Percentiles rank a stretch among this genome's conserved stretches.
Evolutionary conservation across 805 yeast genomes (phyloP).

Genomic region (Naumovozyma castellii): DNA sequence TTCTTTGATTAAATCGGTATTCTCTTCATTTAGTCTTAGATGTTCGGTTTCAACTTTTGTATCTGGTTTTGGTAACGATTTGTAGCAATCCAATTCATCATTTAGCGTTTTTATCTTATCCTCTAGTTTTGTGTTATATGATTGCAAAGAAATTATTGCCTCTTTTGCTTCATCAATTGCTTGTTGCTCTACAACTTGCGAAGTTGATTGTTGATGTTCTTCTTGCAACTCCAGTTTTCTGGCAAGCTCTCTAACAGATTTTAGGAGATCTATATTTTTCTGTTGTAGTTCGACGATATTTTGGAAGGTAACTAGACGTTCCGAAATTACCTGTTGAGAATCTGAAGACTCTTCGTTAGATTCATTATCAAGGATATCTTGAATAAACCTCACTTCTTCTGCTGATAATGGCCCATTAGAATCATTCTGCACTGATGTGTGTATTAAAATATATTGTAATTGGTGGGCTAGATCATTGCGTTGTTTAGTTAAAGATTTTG

Average conservation of each 20-base stretch:
- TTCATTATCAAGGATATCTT: constrained; percentile 34
- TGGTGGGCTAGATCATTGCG: constrained; percentile 70
- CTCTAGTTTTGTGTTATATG: constrained; percentile 44
- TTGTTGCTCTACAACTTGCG: constrained; percentile 31
- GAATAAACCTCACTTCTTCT: constrained; percentile 53
- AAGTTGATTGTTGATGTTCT: constrained; percentile 10
- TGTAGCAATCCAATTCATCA: constrained; percentile 63
- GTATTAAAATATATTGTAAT: constrained; percentile 60
- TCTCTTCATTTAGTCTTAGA: not conserved
- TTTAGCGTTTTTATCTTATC: constrained; percentile 43
- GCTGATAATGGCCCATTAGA: constrained; percentile 50
- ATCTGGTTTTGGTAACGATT: constrained; percentile 12
- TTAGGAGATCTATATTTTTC: constrained; percentile 63
- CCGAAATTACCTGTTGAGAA: constrained; percentile 58
- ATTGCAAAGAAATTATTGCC: constrained; percentile 54
- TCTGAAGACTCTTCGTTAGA: constrained; percentile 11
- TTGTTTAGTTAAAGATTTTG: constrained; percentile 39
- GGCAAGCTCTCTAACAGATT: constrained; percentile 47
- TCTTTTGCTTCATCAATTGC: constrained; percentile 57
- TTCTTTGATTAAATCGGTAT: constrained; percentile 7
- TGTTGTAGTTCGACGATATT: constrained; percentile 58
- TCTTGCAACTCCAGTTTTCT: constrained; percentile 58
- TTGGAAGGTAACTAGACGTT: constrained; percentile 61
- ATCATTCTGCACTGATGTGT: constrained; percentile 46
- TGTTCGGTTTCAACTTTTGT: not conserved